Evolutionary conservation across 257 asterid species (phyloP).

Genomic region (Rhazya stricta): DNA sequence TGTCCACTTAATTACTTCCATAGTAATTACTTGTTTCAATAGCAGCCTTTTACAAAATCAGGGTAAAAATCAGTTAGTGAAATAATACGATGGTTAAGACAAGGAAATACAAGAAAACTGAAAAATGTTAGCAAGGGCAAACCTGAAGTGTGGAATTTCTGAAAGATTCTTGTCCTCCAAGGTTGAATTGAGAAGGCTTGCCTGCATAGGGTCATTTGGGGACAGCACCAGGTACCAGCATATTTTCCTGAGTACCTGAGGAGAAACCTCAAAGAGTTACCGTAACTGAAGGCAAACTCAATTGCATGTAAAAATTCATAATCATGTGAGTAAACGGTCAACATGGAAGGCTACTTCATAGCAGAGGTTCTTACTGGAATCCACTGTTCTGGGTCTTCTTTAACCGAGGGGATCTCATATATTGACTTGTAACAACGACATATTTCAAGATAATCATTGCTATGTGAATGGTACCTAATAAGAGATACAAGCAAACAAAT

Average conservation of each 20-base stretch:
- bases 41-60: conserved; percentile 43
- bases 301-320: not conserved
- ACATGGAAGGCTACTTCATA: not conserved
- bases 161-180: conserved; percentile 91
- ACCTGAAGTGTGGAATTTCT: conserved; percentile 90
- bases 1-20: conserved; percentile 96
- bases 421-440: conserved; percentile 95
- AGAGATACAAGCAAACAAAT: conserved; percentile 10
- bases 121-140: conserved; percentile 4
- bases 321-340: not conserved
- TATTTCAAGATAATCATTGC: conserved; percentile 91
- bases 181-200: conserved; percentile 92
- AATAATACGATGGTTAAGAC: not conserved
- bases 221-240: conserved; percentile 92
- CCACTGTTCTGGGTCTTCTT: conserved; percentile 83
- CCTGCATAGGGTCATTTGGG: conserved; percentile 94
- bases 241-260: conserved; percentile 86
- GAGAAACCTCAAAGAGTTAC: not conserved
- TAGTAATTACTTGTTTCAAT: conserved; percentile 77
- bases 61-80: not conserved
- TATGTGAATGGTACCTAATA: conserved; percentile 70
- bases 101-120: not conserved
- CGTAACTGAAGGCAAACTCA: not conserved
- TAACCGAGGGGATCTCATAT: conserved; percentile 84
- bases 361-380: conserved; percentile 49